Base-by-base conservation (phyloP, 306 rosid species). In the Rubus idaeus region DNA sequence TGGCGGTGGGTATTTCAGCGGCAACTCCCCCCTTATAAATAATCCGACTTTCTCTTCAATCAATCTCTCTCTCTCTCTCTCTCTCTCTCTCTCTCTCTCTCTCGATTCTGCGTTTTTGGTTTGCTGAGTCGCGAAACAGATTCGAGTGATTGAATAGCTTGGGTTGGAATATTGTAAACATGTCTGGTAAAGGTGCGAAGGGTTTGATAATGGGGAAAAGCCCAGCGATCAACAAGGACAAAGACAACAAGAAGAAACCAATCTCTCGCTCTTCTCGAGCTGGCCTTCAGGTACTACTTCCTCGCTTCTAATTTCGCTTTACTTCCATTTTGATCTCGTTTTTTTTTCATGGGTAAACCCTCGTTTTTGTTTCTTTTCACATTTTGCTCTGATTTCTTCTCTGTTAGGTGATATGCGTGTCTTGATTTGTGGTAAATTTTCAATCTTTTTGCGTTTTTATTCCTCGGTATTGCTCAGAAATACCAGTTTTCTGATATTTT, bases 181-280 rank as follows among this genome's bases (percentile, higher is more conserved):
- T 81, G 82, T 78, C 86, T 4, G 82, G 86, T 30, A 82, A 78
- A 82, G 82, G 82, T 12, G 82, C 86, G 11, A 82, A 82, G 78
- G 86, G 82, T 49, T 68, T 82, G 82, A 61, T 63, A 60, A 78
- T 23, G 77, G 86, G 86, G 17, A 78, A 78, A 62, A 69, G 68
- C 61, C 80, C 82, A 10, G 82, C 82, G 23, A 11, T 8, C 12
- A 78, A 70, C 73, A 82, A 82, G 47, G 83, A 79, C 45, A 73
- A 73, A 65, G 78, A 75, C 52, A 73, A 73, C 69, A 82, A 78
- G 85, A 78, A 82, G 80, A 82, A 82, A 14, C 76, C 82, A 26
- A 42, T 60, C 53, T 78, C 86, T 73, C 86, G 82, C 40, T 82
- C 86, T 55, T 82, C 82, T 42, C 79, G 85, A n/a, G 85, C 85